These are phyloP conservation scores for Aspergillus sclerotiicarbonarius DNA, from an alignment of 495 filamentous ascomycete genomes.

Conservation along the genomic window DNA sequence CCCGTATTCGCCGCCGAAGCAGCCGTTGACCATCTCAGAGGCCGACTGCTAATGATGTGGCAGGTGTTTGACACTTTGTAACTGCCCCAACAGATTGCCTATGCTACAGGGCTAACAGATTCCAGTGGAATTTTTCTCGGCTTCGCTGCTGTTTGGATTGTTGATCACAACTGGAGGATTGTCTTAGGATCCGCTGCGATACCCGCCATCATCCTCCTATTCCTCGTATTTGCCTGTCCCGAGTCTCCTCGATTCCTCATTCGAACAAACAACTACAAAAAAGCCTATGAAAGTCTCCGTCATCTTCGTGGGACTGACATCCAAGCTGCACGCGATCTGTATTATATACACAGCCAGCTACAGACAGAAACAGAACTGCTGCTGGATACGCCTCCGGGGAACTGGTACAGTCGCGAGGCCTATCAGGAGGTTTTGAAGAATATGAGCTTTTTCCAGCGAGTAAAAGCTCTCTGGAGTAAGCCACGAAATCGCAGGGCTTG, in stretches of 20 bases:
- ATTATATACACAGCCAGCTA: conserved; percentile 65
- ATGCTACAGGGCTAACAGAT: neutral
- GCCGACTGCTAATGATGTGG: conserved; percentile 71
- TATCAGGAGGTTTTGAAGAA: conserved; percentile 16
- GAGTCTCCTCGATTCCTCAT: conserved; percentile 63
- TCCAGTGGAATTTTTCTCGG: conserved; percentile 59
- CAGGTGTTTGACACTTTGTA: conserved; percentile 70
- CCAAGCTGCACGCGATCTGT: conserved; percentile 70
- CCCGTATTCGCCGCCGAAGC: conserved; percentile 72
- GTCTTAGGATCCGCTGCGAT: conserved; percentile 70
- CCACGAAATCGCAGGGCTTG: conserved; percentile 58
- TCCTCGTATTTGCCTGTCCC: conserved; percentile 67
- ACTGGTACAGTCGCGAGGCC: conserved; percentile 14
- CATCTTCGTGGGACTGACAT: conserved; percentile 60
- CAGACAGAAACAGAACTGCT: conserved; percentile 29
- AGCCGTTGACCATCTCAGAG: conserved; percentile 62
- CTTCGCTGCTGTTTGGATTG: conserved; percentile 53
- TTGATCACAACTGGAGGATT: conserved; percentile 60
- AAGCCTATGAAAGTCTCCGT: conserved; percentile 59
- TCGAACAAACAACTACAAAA: conserved; percentile 57
- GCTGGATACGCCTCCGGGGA: neutral
- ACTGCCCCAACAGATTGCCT: neutral
- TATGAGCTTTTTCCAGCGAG: conserved; percentile 1
- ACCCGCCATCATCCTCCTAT: conserved; percentile 61
- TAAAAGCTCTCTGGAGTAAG: conserved; percentile 51